These are phyloP conservation scores for Papiliotrema terrestris DNA, from an alignment of 1,284 basidiomycete species.

Conservation along the genomic window DNA sequence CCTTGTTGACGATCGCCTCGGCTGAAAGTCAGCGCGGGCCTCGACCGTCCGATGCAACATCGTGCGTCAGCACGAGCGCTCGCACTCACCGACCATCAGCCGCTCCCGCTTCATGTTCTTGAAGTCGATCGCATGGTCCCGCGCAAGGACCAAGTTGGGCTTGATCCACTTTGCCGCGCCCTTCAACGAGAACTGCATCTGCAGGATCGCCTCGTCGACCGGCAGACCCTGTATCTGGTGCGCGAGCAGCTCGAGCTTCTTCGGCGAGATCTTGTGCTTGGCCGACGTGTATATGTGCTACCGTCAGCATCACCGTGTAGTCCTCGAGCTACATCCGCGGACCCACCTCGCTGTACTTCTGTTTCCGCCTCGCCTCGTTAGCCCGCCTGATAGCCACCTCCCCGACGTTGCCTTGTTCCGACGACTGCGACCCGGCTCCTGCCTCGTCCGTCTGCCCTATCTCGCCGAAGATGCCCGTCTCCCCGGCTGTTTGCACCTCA, in stretches of 20 bases:
- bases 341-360: not conserved
- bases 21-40: slow-evolving; percentile 52
- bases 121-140: slow-evolving; percentile 73
- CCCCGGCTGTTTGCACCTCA: not conserved
- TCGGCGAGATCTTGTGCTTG: slow-evolving; percentile 82
- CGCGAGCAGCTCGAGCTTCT: slow-evolving; percentile 85
- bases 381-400: not conserved
- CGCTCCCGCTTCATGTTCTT: slow-evolving; percentile 72
- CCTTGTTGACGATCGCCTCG: slow-evolving; percentile 92
- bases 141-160: slow-evolving; percentile 81
- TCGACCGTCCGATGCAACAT: not conserved
- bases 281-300: slow-evolving; percentile 1
- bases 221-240: slow-evolving; percentile 83
- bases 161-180: slow-evolving; percentile 75
- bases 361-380: too few relatives aligned
- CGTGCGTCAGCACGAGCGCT: not conserved
- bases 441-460: not conserved
- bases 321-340: not conserved
- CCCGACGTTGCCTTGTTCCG: not conserved
- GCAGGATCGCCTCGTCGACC: slow-evolving; percentile 89
- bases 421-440: too few relatives aligned
- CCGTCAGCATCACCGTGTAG: not conserved
- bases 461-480: not conserved
- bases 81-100: slow-evolving; percentile 73
- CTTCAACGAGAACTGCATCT: slow-evolving; percentile 94